phyloP scores from a whole-genome alignment of 306 rosid genomes.

The Casuarina cunninghamiana region DNA sequence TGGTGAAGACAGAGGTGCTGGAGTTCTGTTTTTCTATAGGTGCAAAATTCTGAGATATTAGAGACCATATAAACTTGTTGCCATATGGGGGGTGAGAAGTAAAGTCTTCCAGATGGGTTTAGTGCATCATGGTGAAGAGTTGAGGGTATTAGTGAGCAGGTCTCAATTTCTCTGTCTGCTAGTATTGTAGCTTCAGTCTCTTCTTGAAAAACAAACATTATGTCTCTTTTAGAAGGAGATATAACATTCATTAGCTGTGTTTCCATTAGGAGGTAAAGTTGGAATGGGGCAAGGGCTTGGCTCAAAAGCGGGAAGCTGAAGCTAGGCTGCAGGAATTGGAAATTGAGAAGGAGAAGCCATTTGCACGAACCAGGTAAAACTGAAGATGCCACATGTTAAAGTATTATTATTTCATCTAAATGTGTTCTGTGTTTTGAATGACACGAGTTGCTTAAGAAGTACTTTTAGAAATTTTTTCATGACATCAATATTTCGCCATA shows the following conservation, averaged over 20 bases:
- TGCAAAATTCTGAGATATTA: neutral
- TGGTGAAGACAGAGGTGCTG: too few species aligned
- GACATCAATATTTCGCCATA: neutral
- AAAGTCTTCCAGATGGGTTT: neutral
- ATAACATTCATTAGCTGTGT: slow-evolving; percentile 27
- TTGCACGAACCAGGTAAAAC: slow-evolving; percentile 74
- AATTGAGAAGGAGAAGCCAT: slow-evolving; percentile 84
- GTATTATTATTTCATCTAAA: slow-evolving; percentile 8
- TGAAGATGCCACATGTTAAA: neutral
- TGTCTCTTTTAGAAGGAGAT: slow-evolving; percentile 1
- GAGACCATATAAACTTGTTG: neutral
- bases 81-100: neutral
- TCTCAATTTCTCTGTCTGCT: neutral
- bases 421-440: neutral
- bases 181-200: slow-evolving; percentile 10
- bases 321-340: slow-evolving; percentile 73
- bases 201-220: neutral
- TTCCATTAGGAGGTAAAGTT: slow-evolving; percentile 66
- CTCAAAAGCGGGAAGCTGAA: slow-evolving; percentile 95
- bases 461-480: neutral
- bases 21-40: neutral
- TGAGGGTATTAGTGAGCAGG: neutral
- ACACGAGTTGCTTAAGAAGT: neutral
- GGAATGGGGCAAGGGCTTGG: slow-evolving; percentile 97
- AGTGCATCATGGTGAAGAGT: neutral